phyloP scores from a whole-genome alignment of 2,329 filamentous ascomycete species.

The Microdochium bolleyi region DNA sequence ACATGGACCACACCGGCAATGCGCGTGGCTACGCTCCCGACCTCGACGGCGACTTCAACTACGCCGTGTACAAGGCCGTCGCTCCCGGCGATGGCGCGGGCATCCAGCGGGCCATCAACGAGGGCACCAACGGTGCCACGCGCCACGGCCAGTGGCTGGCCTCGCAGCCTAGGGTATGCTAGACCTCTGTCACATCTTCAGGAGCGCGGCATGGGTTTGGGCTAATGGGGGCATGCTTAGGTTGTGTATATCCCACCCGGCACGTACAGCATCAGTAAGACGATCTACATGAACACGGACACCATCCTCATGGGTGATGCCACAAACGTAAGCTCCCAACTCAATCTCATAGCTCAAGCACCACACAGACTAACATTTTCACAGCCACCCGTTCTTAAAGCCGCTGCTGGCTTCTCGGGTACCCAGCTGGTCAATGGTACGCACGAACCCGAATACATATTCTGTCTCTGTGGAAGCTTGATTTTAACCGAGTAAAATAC shows the following conservation, averaged over 20 bases:
- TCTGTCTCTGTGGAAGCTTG: too few relatives aligned
- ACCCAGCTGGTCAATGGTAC: conserved; percentile 23
- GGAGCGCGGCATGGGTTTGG: not conserved
- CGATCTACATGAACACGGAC: conserved; percentile 32
- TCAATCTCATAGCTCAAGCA: not conserved
- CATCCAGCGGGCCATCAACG: conserved; percentile 30
- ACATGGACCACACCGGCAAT: conserved; percentile 28
- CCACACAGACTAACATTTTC: not conserved
- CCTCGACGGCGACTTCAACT: conserved; percentile 25
- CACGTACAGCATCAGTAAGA: conserved; percentile 28
- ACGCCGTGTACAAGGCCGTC: conserved; percentile 29
- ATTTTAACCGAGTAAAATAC: conserved; percentile 6
- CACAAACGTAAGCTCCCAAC: conserved; percentile 20
- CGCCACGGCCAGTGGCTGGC: conserved; percentile 30
- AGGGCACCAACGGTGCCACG: conserved; percentile 19
- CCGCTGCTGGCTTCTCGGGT: conserved; percentile 24
- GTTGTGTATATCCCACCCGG: conserved; percentile 35
- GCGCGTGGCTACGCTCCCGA: conserved; percentile 30
- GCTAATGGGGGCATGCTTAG: conserved; percentile 7
- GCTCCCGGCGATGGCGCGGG: conserved; percentile 24
- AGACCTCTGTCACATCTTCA: not conserved
- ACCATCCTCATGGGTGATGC: conserved; percentile 38
- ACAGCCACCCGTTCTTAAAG: conserved; percentile 32
- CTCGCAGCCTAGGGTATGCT: conserved; percentile 27
- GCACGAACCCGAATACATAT: too few relatives aligned